Evolutionary conservation across 1,284 basidiomycete genomes (phyloP).

Genomic region (Pholiota adiposa): DNA sequence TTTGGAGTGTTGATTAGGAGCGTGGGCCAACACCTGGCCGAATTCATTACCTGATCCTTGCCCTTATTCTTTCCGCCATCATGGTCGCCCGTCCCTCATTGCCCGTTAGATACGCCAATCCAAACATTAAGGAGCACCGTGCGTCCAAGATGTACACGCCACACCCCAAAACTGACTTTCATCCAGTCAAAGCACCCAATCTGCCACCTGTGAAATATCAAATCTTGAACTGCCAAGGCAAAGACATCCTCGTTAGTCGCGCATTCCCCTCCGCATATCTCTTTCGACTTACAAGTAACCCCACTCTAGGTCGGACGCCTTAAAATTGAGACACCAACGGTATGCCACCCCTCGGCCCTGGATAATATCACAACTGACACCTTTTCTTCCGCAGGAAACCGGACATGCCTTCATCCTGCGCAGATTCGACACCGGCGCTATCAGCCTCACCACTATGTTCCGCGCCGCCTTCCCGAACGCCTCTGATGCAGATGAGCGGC

Average conservation of each 20-base stretch:
- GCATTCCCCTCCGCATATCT: not conserved
- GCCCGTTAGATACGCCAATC: constrained; percentile 44
- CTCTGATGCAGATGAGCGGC: constrained; percentile 77
- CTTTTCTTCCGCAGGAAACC: constrained; percentile 48
- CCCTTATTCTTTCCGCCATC: constrained; percentile 25
- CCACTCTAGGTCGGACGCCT: constrained; percentile 85
- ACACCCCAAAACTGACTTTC: constrained; percentile 12
- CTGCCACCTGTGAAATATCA: constrained; percentile 80
- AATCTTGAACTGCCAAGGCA: constrained; percentile 79
- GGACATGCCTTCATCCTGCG: constrained; percentile 95
- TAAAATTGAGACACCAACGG: constrained; percentile 83
- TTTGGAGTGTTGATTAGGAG: constrained; percentile 28
- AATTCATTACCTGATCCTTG: constrained; percentile 10
- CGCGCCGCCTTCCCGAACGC: constrained; percentile 94
- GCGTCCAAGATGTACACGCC: constrained; percentile 20
- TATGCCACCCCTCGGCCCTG: constrained; percentile 10
- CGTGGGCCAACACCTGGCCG: constrained; percentile 27
- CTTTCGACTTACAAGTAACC: constrained; percentile 12
- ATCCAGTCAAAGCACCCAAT: constrained; percentile 36
- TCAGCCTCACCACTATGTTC: constrained; percentile 98
- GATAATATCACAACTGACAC: constrained; percentile 17
- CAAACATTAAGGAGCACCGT: constrained; percentile 40
- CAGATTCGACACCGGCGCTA: constrained; percentile 94
- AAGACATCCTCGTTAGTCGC: constrained; percentile 77
- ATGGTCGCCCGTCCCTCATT: constrained; percentile 44